Conservation (phyloP, 208 protist species). For the Trichomonas gallinae region DNA sequence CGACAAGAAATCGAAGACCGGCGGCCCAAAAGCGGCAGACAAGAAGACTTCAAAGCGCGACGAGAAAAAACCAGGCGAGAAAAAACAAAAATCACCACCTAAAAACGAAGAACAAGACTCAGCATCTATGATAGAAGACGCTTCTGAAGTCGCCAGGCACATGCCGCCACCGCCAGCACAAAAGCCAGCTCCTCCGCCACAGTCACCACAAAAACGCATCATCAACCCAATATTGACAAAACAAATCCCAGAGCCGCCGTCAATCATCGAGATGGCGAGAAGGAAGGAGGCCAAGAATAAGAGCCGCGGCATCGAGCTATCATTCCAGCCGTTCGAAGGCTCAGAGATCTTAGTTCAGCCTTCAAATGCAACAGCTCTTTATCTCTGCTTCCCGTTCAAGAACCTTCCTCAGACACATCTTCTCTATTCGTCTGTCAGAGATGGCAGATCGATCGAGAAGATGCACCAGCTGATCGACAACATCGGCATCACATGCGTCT, state of each 20-base stretch:
- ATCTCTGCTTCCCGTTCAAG: conserved; percentile 15
- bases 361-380: background rate
- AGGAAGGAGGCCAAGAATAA: background rate
- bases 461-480: background rate
- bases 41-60: background rate
- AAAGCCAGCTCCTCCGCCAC: background rate
- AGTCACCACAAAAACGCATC: background rate
- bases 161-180: background rate
- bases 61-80: background rate
- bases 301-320: background rate
- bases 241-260: background rate
- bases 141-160: background rate
- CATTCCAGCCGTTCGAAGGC: background rate
- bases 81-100: background rate
- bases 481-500: background rate
- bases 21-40: background rate
- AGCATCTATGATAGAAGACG: background rate
- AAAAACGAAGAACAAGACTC: background rate
- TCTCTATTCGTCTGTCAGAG: background rate
- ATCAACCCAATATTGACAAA: background rate
- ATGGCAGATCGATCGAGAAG: background rate
- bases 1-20: background rate
- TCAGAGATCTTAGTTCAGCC: background rate
- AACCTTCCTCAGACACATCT: background rate
- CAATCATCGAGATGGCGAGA: background rate